Base-by-base conservation (phyloP, 2,329 filamentous ascomycete species). In the Claviceps sp. region DNA sequence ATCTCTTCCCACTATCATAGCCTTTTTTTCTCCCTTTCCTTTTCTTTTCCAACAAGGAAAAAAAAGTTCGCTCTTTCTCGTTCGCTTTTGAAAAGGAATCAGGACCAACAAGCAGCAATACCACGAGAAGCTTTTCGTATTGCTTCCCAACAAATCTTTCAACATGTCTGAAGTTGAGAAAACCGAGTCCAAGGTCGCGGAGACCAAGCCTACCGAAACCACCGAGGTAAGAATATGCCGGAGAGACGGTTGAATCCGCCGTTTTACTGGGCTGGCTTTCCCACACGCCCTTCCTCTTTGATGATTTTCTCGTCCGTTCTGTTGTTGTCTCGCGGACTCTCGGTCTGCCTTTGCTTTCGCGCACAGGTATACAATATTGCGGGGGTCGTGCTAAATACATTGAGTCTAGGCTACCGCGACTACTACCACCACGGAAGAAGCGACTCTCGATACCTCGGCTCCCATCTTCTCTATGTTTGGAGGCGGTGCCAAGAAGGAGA, bases 391-490 rank as follows among this genome's bases (percentile, higher is more conserved):
- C 36, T 48, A 24, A 49, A 26, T 9, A 37, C 48, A 8, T n/a
- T 43, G 46, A 36, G 46, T 45, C 9, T 22, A 50, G 42, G 52
- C 52, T 36, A 52, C 55, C 37, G 56, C 58, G 43, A 50, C 57
- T 20, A 57, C 60, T 36, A 53, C 55, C 36, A 50, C 54, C 42
- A 59, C 54, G 14, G 54, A 58, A 58, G 20, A 44, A 44, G 50
- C 54, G 30, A 34, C 30, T 9, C 30, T 74, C 53, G 72, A 78
- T 52, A 79, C 74, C 56, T 75, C 76, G 18, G 80, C 80, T 8
- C 77, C 79, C 60, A 87, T 97, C 58, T 97, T 97, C 77, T 91
- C 88, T 70, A 97, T 98, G 93, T 98, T 98, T 67, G 93, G 93
- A 62, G 93, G 93, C 58, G 93, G 93, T 56, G 87, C 87, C 55